phyloP scores from a whole-genome alignment of 148 eudicot species.

The Rhododendron williamsianum region DNA sequence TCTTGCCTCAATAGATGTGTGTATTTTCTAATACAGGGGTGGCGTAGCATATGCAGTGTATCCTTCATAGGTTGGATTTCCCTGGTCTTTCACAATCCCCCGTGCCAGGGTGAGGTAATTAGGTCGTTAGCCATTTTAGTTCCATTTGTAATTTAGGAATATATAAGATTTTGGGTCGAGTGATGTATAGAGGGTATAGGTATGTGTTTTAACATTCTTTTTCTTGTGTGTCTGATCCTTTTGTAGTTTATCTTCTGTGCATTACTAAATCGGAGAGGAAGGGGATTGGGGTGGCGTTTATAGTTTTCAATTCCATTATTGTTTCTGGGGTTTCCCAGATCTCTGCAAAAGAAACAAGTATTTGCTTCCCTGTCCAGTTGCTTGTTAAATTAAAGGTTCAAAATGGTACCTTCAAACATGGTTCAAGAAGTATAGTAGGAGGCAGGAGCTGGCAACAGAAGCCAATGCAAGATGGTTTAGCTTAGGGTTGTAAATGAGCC shows the following conservation, averaged over 20 bases:
- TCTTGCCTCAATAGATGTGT: slow-evolving; percentile 4
- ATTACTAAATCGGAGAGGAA: neutral
- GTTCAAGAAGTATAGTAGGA: neutral
- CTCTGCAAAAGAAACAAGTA: slow-evolving; percentile 2
- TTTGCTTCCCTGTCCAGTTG: neutral
- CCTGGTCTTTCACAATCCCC: neutral
- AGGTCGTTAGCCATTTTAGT: slow-evolving; percentile 4
- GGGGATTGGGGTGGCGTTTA: neutral
- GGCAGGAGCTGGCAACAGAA: neutral
- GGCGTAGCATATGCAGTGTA: neutral
- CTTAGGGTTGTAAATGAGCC: neutral
- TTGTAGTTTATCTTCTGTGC: neutral
- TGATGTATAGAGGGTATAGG: slow-evolving; percentile 21
- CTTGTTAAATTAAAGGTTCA: neutral
- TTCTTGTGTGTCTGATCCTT: neutral
- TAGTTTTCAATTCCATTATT: neutral
- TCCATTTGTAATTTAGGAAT: slow-evolving; percentile 17
- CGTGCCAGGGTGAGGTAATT: slow-evolving; percentile 12
- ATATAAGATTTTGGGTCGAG: slow-evolving; percentile 1
- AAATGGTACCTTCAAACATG: neutral
- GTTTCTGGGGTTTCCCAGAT: slow-evolving; percentile 4
- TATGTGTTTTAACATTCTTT: slow-evolving; percentile 5
- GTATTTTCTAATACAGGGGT: neutral
- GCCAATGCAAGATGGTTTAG: neutral
- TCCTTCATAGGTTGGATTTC: slow-evolving; percentile 1